Conservation (phyloP, 208 protist species). For the Borovskyia barvae region DNA sequence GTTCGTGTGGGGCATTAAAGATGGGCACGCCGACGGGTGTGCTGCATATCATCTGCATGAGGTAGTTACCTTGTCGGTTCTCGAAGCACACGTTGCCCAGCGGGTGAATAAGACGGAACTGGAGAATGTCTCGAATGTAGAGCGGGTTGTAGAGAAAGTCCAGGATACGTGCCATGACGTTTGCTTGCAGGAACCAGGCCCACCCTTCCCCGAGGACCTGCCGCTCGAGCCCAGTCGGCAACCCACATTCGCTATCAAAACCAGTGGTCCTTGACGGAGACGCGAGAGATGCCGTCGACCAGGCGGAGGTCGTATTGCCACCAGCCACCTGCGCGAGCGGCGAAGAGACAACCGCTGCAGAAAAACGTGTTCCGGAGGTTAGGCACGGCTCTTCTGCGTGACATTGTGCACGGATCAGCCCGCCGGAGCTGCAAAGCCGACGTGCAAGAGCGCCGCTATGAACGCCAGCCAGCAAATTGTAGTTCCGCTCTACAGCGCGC, state of each 20-base stretch:
- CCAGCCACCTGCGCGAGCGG: too few relatives aligned
- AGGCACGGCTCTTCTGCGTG: too few relatives aligned
- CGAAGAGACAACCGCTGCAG: too few relatives aligned
- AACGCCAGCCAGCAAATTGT: conserved; percentile 28
- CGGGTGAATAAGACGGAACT: conserved; percentile 54
- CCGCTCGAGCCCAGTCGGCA: neutral
- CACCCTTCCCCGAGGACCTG: conserved; percentile 16
- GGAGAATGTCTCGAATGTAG: conserved; percentile 30
- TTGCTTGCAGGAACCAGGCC: conserved; percentile 33
- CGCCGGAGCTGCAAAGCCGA: too few relatives aligned
- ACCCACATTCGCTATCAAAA: too few relatives aligned
- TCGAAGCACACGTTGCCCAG: conserved; percentile 56
- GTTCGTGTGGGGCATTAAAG: conserved; percentile 25
- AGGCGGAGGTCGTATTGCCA: too few relatives aligned
- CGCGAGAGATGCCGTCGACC: too few relatives aligned
- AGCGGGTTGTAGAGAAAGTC: conserved; percentile 36
- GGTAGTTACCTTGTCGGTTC: conserved; percentile 43
- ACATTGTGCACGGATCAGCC: too few relatives aligned
- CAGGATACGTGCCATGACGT: conserved; percentile 31
- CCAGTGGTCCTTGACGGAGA: too few relatives aligned
- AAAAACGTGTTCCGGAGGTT: too few relatives aligned
- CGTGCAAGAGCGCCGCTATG: too few relatives aligned
- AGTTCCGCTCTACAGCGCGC: conserved; percentile 43
- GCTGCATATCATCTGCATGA: conserved; percentile 47
- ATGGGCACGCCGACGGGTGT: conserved; percentile 39